A percentile compares a stretch with the other conserved stretches of the same genome.
Evolutionary conservation across 2,329 filamentous ascomycete genomes (phyloP).

Genomic region (Didymella pomorum): DNA sequence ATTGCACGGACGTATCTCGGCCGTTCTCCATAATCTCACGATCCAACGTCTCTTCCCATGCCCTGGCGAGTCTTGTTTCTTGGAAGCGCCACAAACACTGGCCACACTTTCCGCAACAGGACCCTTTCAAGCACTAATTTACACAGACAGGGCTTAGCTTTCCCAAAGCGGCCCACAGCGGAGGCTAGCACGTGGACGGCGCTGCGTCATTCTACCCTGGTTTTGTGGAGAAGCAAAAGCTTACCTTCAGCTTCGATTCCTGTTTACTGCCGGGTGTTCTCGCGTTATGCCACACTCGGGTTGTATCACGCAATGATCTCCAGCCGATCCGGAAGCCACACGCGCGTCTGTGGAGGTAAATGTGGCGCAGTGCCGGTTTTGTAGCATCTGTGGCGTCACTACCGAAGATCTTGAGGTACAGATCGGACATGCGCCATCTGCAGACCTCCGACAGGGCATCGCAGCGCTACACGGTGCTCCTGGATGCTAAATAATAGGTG

Average conservation of each 20-base stretch:
- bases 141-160: constrained; percentile 19
- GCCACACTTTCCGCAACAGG: constrained; percentile 24
- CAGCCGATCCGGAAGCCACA: constrained; percentile 20
- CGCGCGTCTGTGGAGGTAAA: constrained; percentile 16
- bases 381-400: constrained; percentile 27
- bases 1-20: constrained; percentile 10
- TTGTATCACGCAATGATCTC: constrained; percentile 19
- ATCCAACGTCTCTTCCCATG: constrained; percentile 12
- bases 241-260: constrained; percentile 35
- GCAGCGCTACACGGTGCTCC: constrained; percentile 13
- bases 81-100: constrained; percentile 27
- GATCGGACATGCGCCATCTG: constrained; percentile 12
- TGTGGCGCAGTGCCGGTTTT: constrained; percentile 17
- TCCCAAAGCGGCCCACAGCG: constrained; percentile 21
- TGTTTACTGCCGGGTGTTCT: constrained; percentile 25
- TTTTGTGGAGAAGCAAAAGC: constrained; percentile 35
- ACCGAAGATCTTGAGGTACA: constrained; percentile 25
- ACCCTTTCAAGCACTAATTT: constrained; percentile 14
- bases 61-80: constrained; percentile 9
- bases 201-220: constrained; percentile 39
- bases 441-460: constrained; percentile 1
- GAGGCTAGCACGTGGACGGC: constrained; percentile 26
- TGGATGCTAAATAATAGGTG: constrained; percentile 21
- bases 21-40: not conserved
- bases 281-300: constrained; percentile 18